Evolutionary conservation across 352 stramenopile species (phyloP), one percentile per base, ranked within the genome.

Genomic region (Phytophthora rubi): DNA sequence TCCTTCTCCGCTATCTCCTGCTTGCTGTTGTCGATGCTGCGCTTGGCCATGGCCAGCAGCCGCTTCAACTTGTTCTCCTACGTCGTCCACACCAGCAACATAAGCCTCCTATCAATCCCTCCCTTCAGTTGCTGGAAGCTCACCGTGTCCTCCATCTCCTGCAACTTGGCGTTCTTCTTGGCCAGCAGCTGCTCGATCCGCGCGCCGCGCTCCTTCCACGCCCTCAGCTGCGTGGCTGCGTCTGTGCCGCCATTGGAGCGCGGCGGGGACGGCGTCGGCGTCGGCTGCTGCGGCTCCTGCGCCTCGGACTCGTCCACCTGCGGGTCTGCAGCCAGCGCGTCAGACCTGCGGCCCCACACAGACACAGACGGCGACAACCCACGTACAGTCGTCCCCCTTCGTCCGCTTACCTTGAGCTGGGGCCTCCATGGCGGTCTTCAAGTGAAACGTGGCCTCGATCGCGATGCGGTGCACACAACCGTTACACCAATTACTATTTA

Each of bases 11-110:
- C 57, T 30, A 95, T 60, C 33, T 95, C 86, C 61, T 91, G 83
- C 59, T 95, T 94, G 68, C 88, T 96, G 70, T 94, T 96, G 62
- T 96, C 89, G 60, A 96, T 94, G 64, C 89, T 96, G 45, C 89
- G 84, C 68, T 96, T 96, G n/a, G 89, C 89, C 83, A 94, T 88
- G 10, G 86, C 85, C 35, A 96, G 69, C 59, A 96, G 60, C 4
- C 89, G 81, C 78, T 95, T 96, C 47, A 96, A 53, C 59, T 94
- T 96, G 28, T 71, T 71, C 58, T 96, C 87, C 83, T 94, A 53
- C 18, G 45, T 12, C 33, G 33, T 12, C 33, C 33, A 39, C 33
- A 51, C 12, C 35, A 26, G 48, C 42, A 54, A 6, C n/a, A 39
- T 39, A 39, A 39, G 33, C 33, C 33, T 13, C 7, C 33, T 39